A percentile compares a stretch with the other conserved stretches of the same genome.
These are phyloP conservation scores for Hypoxylon fragiforme DNA, from an alignment of 495 filamentous ascomycete genomes.

Conservation along the genomic window DNA sequence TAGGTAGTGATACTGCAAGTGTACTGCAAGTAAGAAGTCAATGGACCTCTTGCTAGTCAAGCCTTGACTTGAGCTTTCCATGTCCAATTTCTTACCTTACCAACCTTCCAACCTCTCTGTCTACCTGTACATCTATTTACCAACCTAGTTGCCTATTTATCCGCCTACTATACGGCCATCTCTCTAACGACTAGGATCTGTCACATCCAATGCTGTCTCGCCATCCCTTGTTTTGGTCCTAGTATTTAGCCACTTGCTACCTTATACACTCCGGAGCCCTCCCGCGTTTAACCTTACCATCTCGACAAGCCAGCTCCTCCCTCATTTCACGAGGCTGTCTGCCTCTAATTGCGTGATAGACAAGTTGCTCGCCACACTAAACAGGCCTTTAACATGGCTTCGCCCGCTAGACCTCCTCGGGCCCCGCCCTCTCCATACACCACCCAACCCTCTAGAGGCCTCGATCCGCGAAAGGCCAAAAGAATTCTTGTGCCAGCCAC, in stretches of 20 bases:
- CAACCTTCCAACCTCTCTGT: no score
- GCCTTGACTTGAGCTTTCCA: slow-evolving; percentile 12
- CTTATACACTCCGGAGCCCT: slow-evolving; percentile 7
- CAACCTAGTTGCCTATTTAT: no score
- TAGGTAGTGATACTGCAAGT: no score
- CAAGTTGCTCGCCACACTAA: not conserved
- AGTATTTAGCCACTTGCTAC: not conserved
- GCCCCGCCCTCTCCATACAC: not conserved
- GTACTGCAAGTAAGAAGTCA: not conserved
- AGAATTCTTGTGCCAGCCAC: slow-evolving; percentile 37
- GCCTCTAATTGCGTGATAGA: not conserved
- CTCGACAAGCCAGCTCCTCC: slow-evolving; percentile 1
- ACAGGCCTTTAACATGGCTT: slow-evolving; percentile 15
- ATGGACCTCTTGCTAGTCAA: not conserved
- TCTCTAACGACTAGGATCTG: slow-evolving; percentile 7
- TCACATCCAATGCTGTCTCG: slow-evolving; percentile 1
- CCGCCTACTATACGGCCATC: no score
- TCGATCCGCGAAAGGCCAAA: slow-evolving; percentile 12
- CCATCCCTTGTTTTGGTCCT: not conserved
- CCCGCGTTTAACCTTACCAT: slow-evolving; percentile 4
- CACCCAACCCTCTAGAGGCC: slow-evolving; percentile 4
- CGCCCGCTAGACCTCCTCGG: slow-evolving; percentile 1
- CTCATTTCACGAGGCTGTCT: slow-evolving; percentile 13
- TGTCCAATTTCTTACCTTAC: slow-evolving; percentile 14
- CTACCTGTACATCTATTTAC: no score